Percentiles rank a stretch among this genome's conserved stretches.
phyloP scores from a whole-genome alignment of 768 basidiomycete genomes.

The Trametes villosa region DNA sequence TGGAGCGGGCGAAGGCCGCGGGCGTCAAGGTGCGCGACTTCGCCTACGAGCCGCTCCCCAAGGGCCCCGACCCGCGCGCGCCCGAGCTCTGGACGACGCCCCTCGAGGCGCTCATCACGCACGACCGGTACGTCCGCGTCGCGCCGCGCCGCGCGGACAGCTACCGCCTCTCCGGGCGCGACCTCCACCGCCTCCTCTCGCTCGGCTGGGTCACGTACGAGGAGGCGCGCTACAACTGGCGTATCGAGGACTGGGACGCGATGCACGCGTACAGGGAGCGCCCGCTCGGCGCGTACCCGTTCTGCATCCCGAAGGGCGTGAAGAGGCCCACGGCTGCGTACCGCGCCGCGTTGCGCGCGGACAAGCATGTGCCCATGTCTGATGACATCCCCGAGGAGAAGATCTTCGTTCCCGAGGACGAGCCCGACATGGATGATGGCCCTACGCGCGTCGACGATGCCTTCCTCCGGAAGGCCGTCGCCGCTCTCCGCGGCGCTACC shows the following conservation, averaged over 20 bases:
- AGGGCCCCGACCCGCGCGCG: conserved; percentile 15
- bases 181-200: conserved; percentile 33
- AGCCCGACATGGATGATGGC: conserved; percentile 28
- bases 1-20: conserved; percentile 21
- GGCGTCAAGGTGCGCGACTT: conserved; percentile 41
- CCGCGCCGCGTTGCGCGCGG: conserved; percentile 25
- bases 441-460: conserved; percentile 2
- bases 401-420: conserved; percentile 32
- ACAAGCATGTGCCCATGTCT: conserved; percentile 6
- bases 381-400: conserved; percentile 29
- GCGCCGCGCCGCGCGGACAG: background rate
- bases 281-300: conserved; percentile 32
- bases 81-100: conserved; percentile 34
- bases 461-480: background rate
- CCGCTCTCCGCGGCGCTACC: background rate
- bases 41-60: conserved; percentile 27
- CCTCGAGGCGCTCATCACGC: conserved; percentile 26
- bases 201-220: conserved; percentile 32
- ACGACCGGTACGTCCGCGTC: conserved; percentile 37
- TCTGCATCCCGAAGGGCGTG: conserved; percentile 14
- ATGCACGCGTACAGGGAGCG: conserved; percentile 28
- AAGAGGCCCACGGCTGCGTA: conserved; percentile 31
- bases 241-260: conserved; percentile 23
- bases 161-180: conserved; percentile 24
- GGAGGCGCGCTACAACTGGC: conserved; percentile 32